These are phyloP conservation scores for Blastobotrys illinoisensis DNA, from an alignment of 1,139 yeast species.

Conservation along the genomic window DNA sequence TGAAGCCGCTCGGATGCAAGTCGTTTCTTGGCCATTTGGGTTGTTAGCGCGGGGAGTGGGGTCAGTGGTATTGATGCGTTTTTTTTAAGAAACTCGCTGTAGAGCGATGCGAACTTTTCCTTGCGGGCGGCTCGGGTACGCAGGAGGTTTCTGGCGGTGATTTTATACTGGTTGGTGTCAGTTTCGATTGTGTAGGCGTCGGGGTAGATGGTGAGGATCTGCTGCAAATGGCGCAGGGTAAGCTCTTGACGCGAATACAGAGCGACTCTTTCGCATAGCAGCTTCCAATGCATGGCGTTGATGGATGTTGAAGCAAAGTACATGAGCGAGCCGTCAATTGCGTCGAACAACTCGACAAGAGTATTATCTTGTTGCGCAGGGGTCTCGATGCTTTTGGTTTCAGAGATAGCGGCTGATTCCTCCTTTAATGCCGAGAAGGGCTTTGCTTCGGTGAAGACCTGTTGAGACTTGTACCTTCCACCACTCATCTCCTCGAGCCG, in stretches of 20 bases:
- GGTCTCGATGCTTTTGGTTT: too few relatives aligned
- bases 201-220: constrained; percentile 27
- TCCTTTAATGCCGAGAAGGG: not conserved
- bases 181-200: constrained; percentile 11
- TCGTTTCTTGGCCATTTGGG: constrained; percentile 1
- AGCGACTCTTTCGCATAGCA: constrained; percentile 19
- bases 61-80: not conserved
- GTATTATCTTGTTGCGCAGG: not conserved
- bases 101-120: constrained; percentile 1
- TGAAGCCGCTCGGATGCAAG: constrained; percentile 12
- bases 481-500: not conserved
- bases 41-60: not conserved
- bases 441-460: not conserved
- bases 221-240: constrained; percentile 20
- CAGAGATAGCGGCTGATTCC: too few relatives aligned
- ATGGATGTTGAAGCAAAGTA: constrained; percentile 20
- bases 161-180: constrained; percentile 10
- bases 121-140: not conserved
- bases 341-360: constrained; percentile 14
- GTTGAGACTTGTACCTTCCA: not conserved
- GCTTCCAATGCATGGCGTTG: constrained; percentile 16
- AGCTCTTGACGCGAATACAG: constrained; percentile 21
- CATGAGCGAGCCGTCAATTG: constrained; percentile 22
- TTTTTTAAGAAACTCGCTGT: constrained; percentile 3
- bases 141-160: not conserved